Conservation (phyloP, 805 yeast genomes). For the Cyberlindnera saturnus region DNA sequence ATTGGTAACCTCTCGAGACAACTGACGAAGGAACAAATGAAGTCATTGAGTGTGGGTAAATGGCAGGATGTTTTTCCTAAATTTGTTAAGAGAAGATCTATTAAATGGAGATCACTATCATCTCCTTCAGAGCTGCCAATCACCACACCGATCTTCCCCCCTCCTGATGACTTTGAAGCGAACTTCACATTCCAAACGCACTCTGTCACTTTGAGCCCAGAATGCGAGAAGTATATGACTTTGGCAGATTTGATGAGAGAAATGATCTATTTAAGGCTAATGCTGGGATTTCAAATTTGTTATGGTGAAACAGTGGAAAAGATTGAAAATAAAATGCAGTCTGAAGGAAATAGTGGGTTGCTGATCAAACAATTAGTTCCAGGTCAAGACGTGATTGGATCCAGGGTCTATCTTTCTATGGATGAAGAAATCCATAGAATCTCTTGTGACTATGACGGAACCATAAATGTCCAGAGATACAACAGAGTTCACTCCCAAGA, state of each 20-base stretch:
- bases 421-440: conserved; percentile 85
- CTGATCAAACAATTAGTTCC: conserved; percentile 52
- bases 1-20: conserved; percentile 75
- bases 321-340: conserved; percentile 56
- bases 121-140: conserved; percentile 92
- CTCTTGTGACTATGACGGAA: conserved; percentile 63
- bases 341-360: conserved; percentile 47
- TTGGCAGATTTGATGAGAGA: conserved; percentile 68
- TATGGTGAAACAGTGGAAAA: conserved; percentile 60
- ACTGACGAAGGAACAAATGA: conserved; percentile 45
- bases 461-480: conserved; percentile 76
- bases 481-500: conserved; percentile 31
- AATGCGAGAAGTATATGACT: conserved; percentile 45
- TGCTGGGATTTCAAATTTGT: conserved; percentile 88
- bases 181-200: conserved; percentile 82
- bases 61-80: conserved; percentile 91
- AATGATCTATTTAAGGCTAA: conserved; percentile 77
- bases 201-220: conserved; percentile 59
- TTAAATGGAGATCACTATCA: conserved; percentile 90
- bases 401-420: conserved; percentile 67
- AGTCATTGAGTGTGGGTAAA: conserved; percentile 62
- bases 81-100: conserved; percentile 54
- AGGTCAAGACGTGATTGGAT: conserved; percentile 39
- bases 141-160: conserved; percentile 73
- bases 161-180: conserved; percentile 56